Percentiles rank a stretch among this genome's conserved stretches.
Conservation (phyloP, 148 eudicot species). For the Chenopodium album region DNA sequence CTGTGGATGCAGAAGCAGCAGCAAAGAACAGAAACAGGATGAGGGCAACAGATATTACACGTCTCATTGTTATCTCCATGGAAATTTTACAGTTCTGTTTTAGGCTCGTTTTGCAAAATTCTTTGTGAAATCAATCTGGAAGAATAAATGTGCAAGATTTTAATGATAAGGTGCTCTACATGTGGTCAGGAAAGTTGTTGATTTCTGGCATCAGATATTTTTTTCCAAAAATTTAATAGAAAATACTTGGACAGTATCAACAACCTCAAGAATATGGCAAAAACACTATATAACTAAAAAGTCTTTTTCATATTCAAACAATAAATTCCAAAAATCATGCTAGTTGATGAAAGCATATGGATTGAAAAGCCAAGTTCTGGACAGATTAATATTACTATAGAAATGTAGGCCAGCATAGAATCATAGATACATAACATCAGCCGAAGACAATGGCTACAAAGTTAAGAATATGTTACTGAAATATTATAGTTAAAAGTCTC, state of each 20-base stretch:
- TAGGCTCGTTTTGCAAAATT: not conserved
- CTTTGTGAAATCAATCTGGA: not conserved
- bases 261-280: not conserved
- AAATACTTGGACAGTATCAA: not conserved
- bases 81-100: not conserved
- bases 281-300: not conserved
- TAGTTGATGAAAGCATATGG: not conserved
- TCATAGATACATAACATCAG: not conserved
- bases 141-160: not conserved
- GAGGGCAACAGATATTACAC: not conserved
- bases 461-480: not conserved
- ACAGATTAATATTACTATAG: not conserved
- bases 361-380: not conserved
- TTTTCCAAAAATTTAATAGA: not conserved
- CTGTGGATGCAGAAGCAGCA: not conserved
- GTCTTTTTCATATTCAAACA: not conserved
- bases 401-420: not conserved
- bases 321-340: not conserved
- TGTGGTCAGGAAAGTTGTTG: constrained; percentile 8
- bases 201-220: not conserved
- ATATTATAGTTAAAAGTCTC: too few relatives aligned
- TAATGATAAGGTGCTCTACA: not conserved
- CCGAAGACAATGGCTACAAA: not conserved
- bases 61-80: constrained; percentile 4
- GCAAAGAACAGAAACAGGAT: constrained; percentile 11